Conservation (phyloP, 2,329 filamentous ascomycete genomes). For the Rugonectria rugulosa region DNA sequence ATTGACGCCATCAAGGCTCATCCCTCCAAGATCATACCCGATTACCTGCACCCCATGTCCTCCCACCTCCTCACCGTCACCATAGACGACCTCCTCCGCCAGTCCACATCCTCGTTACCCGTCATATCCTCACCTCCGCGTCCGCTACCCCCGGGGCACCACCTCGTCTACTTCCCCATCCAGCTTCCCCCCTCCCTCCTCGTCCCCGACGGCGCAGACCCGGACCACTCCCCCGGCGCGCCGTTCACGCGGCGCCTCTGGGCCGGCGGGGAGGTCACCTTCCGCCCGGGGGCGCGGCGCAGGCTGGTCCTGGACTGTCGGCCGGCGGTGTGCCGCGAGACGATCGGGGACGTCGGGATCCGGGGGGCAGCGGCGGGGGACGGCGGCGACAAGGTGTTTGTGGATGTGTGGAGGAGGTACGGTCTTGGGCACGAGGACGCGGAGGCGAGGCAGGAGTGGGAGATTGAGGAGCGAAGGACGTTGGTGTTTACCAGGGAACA, state of each 20-base stretch:
- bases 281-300: conserved; percentile 44
- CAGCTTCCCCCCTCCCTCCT: conserved; percentile 68
- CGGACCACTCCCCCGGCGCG: conserved; percentile 75
- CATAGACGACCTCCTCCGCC: conserved; percentile 62
- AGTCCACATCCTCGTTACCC: conserved; percentile 22
- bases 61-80: conserved; percentile 72
- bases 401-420: conserved; percentile 59
- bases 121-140: conserved; percentile 33
- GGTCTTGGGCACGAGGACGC: conserved; percentile 35
- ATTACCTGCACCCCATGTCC: conserved; percentile 62
- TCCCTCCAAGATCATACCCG: conserved; percentile 48
- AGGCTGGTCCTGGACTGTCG: conserved; percentile 49
- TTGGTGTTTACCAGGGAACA: conserved; percentile 61
- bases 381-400: conserved; percentile 56
- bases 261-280: conserved; percentile 79
- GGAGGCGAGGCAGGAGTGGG: conserved; percentile 29
- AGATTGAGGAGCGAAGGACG: conserved; percentile 57
- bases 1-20: conserved; percentile 36
- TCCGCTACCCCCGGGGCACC: conserved; percentile 71
- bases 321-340: conserved; percentile 54
- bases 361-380: conserved; percentile 43
- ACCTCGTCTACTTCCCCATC: conserved; percentile 88
- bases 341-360: conserved; percentile 48
- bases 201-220: conserved; percentile 84
- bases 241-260: conserved; percentile 84